Base-by-base conservation (phyloP, 257 asterid species). In the Coffea eugenioides region DNA sequence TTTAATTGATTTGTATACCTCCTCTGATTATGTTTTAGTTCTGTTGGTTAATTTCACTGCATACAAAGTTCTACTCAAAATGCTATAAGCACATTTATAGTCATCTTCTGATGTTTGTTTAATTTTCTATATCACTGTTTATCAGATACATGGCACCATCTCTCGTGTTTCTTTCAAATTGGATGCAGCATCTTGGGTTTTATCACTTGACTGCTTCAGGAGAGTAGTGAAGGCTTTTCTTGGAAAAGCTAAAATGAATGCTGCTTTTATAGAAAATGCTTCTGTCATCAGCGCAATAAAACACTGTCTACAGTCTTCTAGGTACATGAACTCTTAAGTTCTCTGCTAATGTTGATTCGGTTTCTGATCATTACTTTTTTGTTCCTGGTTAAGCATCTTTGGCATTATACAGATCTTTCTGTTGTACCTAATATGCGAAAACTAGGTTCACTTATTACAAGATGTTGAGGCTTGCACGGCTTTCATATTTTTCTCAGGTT, bases 261-360 rank as follows among this genome's bases (percentile, higher is more conserved):
- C 79, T 57, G 67, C 77, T 70, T 73, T 75, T 57, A 27, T 82
- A 57, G 87, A 79, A 82, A 79, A 81, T 85, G 87, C 75, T 80
- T 78, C 88, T 72, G 79, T 86, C 75, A 69, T 82, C 76, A 82
- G 86, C 87, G 90, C 96, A 77, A 86, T 88, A 75, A 87, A 88
- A 84, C 90, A 90, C 56, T 89, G 94, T 87, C 84, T 92, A 51
- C 96, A 91, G 84, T 90, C 86, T 82, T 64, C 90, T 85, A 83
- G 95, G 99, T 94, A 85, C 46, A 67, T 75, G 77, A 48, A 25
- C 8, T 48, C 13, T 23, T 39, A 41, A 31, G 12, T 61, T 34
- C 52, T 73, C 15, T 72, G 79, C 73, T 12, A 46, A 64, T 48
- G 23, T 59, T 72, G 71, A 46, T 72, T 21, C 43, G 13, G 54